These are phyloP conservation scores for Zoysia pacifica DNA, from an alignment of 176 grass and related monocot genomes.

Conservation along the genomic window DNA sequence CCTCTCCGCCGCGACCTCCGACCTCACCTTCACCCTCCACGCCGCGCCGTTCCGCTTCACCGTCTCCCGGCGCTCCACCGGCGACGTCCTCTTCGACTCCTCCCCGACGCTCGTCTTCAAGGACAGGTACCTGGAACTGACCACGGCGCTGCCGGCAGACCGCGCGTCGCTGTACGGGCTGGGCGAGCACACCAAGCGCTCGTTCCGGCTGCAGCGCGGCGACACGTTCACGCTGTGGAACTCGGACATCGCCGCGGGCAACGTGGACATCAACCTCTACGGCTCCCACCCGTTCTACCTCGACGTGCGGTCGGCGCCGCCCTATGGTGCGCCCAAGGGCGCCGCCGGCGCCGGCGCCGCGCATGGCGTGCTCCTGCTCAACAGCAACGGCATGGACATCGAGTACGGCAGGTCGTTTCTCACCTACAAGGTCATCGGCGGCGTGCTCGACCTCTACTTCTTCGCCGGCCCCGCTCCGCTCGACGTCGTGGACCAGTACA, in stretches of 20 bases:
- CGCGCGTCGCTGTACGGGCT: slow-evolving; percentile 73
- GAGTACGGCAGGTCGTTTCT: slow-evolving; percentile 57
- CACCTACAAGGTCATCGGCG: slow-evolving; percentile 91
- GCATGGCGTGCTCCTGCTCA: slow-evolving; percentile 85
- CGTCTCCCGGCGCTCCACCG: slow-evolving; percentile 52
- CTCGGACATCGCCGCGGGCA: slow-evolving; percentile 42
- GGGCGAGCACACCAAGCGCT: slow-evolving; percentile 82
- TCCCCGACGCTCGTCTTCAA: slow-evolving; percentile 52
- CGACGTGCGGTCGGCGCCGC: slow-evolving; percentile 53
- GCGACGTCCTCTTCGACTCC: slow-evolving; percentile 63
- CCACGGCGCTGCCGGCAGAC: slow-evolving; percentile 45
- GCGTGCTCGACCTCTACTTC: slow-evolving; percentile 90
- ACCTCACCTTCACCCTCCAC: slow-evolving; percentile 57
- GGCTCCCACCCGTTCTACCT: slow-evolving; percentile 93
- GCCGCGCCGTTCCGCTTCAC: slow-evolving; percentile 63
- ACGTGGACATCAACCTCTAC: slow-evolving; percentile 69
- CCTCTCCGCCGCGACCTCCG: slow-evolving; percentile 50
- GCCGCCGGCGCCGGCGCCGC: slow-evolving; percentile 13
- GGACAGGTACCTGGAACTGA: slow-evolving; percentile 76
- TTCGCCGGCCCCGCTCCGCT: slow-evolving; percentile 68
- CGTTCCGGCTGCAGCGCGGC: slow-evolving; percentile 55
- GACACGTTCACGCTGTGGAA: slow-evolving; percentile 87
- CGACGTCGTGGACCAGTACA: slow-evolving; percentile 80
- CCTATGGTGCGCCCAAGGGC: no score
- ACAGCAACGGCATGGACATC: slow-evolving; percentile 95